Percentiles rank a stretch among this genome's conserved stretches.
Evolutionary conservation across 2,329 filamentous ascomycete genomes (phyloP).

Genomic region (Venturia carpophila): DNA sequence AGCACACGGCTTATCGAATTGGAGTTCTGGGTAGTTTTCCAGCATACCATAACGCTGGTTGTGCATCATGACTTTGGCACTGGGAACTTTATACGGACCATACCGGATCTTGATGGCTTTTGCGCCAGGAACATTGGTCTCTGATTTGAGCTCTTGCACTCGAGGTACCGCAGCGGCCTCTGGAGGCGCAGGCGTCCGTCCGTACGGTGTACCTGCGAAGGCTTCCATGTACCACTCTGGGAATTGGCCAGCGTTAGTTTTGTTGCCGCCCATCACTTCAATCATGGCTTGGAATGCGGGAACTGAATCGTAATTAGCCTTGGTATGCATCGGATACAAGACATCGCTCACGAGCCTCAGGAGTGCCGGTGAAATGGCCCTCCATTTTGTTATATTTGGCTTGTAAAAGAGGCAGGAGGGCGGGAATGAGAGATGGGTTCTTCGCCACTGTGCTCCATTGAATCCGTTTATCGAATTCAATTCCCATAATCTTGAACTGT

Average conservation of each 20-base stretch:
- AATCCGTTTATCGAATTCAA: not conserved
- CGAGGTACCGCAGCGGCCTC: not conserved
- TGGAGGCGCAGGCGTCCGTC: not conserved
- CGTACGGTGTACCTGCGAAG: not conserved
- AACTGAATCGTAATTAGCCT: not conserved
- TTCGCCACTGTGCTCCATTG: not conserved
- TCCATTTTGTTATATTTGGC: not conserved
- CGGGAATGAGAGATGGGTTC: not conserved
- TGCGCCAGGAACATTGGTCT: conserved; percentile 6
- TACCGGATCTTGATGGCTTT: conserved; percentile 18
- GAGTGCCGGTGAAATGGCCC: not conserved
- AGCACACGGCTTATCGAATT: conserved; percentile 12
- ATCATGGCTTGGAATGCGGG: not conserved
- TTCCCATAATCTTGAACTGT: not conserved
- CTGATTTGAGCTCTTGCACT: conserved; percentile 4
- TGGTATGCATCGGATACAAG: no score
- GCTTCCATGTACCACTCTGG: not conserved
- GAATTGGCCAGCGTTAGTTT: not conserved
- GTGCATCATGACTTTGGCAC: not conserved
- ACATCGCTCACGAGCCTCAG: not conserved
- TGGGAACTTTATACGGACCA: conserved; percentile 16
- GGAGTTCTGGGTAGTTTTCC: not conserved
- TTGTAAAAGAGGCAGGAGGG: not conserved
- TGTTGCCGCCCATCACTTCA: not conserved
- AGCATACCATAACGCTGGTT: conserved; percentile 15